Percentiles rank a stretch among this genome's conserved stretches.
Evolutionary conservation across 805 yeast genomes (phyloP).

Genomic region (Kuraishia cidri): DNA sequence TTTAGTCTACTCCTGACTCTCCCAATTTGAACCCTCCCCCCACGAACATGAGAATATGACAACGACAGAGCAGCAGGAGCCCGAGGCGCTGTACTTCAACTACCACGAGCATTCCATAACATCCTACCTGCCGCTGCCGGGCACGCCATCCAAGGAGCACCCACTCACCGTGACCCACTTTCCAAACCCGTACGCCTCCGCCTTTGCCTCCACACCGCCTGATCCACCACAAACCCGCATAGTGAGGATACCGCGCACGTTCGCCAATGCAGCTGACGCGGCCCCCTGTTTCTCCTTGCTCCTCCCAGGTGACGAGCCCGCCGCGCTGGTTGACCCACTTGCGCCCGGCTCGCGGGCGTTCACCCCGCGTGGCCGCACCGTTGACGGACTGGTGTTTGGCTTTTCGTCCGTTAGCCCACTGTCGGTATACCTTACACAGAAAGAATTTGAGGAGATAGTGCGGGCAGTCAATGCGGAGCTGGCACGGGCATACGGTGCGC

Average conservation of each 20-base stretch:
- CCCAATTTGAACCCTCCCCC: too few relatives aligned
- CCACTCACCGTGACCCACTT: conserved; percentile 54
- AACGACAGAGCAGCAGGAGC: too few relatives aligned
- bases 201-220: too few relatives aligned
- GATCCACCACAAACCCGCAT: conserved; percentile 46
- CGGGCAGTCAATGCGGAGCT: conserved; percentile 31
- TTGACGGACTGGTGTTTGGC: conserved; percentile 39
- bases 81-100: conserved; percentile 42
- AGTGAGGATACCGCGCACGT: conserved; percentile 56
- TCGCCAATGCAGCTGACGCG: conserved; percentile 24
- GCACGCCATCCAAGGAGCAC: conserved; percentile 14
- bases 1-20: too few relatives aligned
- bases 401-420: conserved; percentile 44
- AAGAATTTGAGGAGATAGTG: conserved; percentile 34
- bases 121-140: conserved; percentile 17
- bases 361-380: conserved; percentile 28
- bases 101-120: conserved; percentile 51
- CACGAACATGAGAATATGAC: too few relatives aligned
- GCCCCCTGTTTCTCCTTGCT: conserved; percentile 47
- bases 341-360: conserved; percentile 1
- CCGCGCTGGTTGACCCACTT: conserved; percentile 32
- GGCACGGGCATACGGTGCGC: conserved; percentile 28
- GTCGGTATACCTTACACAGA: conserved; percentile 20
- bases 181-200: conserved; percentile 46
- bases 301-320: conserved; percentile 58